Percentiles rank a stretch among this genome's conserved stretches.
These are phyloP conservation scores for Hymenoscyphus occultus DNA, from an alignment of 2,329 filamentous ascomycete genomes.

Conservation along the genomic window DNA sequence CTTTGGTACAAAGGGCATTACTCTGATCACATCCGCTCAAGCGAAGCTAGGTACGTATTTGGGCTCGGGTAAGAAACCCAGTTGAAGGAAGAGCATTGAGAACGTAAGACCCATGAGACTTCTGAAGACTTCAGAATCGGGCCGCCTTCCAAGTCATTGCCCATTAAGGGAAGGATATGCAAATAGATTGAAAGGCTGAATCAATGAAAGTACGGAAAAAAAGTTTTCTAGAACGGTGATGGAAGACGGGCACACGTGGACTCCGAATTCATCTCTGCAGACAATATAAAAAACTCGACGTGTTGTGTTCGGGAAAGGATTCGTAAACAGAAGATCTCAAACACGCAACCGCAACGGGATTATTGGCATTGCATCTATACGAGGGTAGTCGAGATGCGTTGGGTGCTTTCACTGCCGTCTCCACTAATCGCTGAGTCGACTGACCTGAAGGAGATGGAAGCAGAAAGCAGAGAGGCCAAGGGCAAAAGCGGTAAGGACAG, in stretches of 20 bases:
- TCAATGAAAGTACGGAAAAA: background rate
- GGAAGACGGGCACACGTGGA: constrained; percentile 14
- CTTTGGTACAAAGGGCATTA: constrained; percentile 14
- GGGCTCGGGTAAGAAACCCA: constrained; percentile 11
- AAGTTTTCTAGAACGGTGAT: constrained; percentile 12
- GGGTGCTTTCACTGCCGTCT: background rate
- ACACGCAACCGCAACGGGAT: background rate
- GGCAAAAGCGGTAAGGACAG: background rate
- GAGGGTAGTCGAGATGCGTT: background rate
- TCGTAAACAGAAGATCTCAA: background rate
- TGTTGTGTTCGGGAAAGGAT: background rate
- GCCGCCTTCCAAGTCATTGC: constrained; percentile 12
- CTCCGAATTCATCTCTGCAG: constrained; percentile 5
- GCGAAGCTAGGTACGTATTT: constrained; percentile 6
- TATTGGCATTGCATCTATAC: background rate
- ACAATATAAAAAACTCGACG: background rate
- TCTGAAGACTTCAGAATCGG: constrained; percentile 10
- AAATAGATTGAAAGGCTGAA: background rate
- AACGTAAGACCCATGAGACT: constrained; percentile 10
- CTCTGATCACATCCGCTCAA: constrained; percentile 14
- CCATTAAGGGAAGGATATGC: constrained; percentile 4
- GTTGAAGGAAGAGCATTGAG: constrained; percentile 12
- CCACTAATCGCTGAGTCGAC: background rate
- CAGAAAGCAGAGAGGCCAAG: background rate
- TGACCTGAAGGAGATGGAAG: background rate